Evolutionary conservation across 1,284 basidiomycete species (phyloP).

Genomic region (Cutaneotrichosporon arboriforme): DNA sequence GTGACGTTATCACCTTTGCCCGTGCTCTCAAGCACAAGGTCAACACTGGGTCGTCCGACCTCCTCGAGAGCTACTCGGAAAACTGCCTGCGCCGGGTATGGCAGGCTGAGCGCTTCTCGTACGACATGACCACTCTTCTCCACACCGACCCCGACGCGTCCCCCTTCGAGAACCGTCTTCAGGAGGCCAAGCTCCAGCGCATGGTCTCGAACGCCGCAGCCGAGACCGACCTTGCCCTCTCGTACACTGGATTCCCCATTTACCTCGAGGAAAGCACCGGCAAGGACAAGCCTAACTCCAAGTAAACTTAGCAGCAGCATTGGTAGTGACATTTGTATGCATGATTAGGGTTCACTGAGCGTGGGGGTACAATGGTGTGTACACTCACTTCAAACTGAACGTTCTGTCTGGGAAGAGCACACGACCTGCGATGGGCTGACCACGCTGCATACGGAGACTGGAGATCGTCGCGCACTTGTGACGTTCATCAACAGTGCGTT

Average conservation of each 20-base stretch:
- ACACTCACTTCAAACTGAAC: too few species aligned
- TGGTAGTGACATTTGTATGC: background rate
- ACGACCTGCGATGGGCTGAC: too few species aligned
- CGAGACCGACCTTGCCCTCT: constrained; percentile 15
- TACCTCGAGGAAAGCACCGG: background rate
- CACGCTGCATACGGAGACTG: too few species aligned
- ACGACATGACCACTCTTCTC: constrained; percentile 23
- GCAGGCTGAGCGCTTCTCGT: constrained; percentile 23
- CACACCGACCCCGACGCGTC: constrained; percentile 14
- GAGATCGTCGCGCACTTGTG: too few species aligned
- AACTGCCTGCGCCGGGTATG: constrained; percentile 17
- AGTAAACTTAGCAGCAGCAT: too few species aligned
- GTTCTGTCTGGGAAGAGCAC: too few species aligned
- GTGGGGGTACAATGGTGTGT: too few species aligned
- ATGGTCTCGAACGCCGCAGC: constrained; percentile 11
- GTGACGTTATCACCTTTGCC: constrained; percentile 21
- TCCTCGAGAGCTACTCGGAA: constrained; percentile 16
- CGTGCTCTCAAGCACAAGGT: constrained; percentile 19
- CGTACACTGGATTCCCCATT: constrained; percentile 21
- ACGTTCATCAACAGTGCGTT: too few species aligned
- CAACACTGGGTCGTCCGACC: constrained; percentile 11
- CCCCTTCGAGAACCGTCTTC: constrained; percentile 16
- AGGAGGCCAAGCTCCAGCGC: constrained; percentile 15
- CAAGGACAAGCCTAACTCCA: background rate
- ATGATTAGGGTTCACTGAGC: background rate